phyloP scores from a whole-genome alignment of 2,329 filamentous ascomycete species.

The Arthrinium phaeospermum region DNA sequence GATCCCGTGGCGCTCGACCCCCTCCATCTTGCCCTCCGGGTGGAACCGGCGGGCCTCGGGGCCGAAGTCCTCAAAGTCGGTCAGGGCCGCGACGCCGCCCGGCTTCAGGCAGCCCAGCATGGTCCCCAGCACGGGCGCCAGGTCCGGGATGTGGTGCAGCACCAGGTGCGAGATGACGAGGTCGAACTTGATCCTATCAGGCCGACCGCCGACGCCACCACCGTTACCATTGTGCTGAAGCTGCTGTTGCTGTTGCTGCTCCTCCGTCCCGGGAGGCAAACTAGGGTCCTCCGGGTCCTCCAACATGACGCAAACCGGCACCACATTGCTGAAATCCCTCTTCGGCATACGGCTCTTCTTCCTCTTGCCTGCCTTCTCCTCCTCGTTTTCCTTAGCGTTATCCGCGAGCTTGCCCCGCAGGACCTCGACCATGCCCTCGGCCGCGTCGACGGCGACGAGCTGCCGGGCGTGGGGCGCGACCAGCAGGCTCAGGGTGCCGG shows the following conservation, averaged over 20 bases:
- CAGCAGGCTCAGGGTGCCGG: conserved; percentile 57
- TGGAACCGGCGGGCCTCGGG: conserved; percentile 58
- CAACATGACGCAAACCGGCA: conserved; percentile 52
- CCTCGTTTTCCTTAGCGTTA: background rate
- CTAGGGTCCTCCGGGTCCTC: conserved; percentile 45
- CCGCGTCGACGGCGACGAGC: conserved; percentile 59
- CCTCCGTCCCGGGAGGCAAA: conserved; percentile 41
- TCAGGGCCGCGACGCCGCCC: conserved; percentile 57
- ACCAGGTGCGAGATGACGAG: conserved; percentile 56
- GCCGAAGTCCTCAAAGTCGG: conserved; percentile 64
- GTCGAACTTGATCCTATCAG: conserved; percentile 46
- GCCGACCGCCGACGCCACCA: conserved; percentile 26
- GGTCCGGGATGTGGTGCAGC: conserved; percentile 19
- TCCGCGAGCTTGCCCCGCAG: conserved; percentile 50
- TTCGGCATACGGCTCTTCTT: background rate
- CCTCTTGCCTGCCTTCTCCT: background rate
- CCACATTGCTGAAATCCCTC: conserved; percentile 43
- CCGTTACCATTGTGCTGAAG: conserved; percentile 19
- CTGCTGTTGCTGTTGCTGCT: conserved; percentile 30
- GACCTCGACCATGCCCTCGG: conserved; percentile 59
- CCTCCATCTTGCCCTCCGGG: conserved; percentile 55
- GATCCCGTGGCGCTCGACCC: conserved; percentile 61
- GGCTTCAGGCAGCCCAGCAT: conserved; percentile 53
- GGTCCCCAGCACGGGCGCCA: conserved; percentile 23
- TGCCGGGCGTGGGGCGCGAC: conserved; percentile 53